Conservation (phyloP, 2,329 filamentous ascomycete genomes). For the Paecilomyces formosus region DNA sequence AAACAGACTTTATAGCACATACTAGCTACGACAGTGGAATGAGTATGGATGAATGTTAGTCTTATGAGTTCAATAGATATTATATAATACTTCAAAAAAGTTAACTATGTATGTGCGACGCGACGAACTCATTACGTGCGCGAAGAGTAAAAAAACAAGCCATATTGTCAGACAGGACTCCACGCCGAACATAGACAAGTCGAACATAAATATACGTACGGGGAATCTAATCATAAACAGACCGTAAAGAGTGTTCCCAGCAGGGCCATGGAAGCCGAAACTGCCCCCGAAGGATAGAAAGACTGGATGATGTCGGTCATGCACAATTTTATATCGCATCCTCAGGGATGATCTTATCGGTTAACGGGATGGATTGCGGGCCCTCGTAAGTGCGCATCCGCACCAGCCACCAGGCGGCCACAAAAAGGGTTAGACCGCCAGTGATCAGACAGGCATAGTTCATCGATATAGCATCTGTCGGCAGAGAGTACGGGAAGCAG, state of each 20-base stretch:
- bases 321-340: slow-evolving; percentile 19
- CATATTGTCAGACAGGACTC: not conserved
- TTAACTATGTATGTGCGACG: not conserved
- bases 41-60: not conserved
- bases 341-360: slow-evolving; percentile 22
- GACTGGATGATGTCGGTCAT: slow-evolving; percentile 9
- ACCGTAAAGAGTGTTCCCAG: not conserved
- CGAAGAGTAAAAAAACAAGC: not conserved
- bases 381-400: slow-evolving; percentile 26
- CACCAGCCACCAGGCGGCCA: slow-evolving; percentile 40
- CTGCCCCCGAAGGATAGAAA: slow-evolving; percentile 1
- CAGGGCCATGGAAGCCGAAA: not conserved
- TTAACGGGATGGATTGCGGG: slow-evolving; percentile 27
- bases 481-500: slow-evolving; percentile 48
- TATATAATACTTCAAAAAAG: not conserved
- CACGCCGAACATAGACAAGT: not conserved
- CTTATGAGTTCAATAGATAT: not conserved
- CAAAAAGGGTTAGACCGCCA: slow-evolving; percentile 45
- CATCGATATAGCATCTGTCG: slow-evolving; percentile 42
- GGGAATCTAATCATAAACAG: not conserved
- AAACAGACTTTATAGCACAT: not conserved
- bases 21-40: not conserved
- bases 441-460: slow-evolving; percentile 49
- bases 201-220: not conserved
- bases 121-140: not conserved